Base-by-base conservation (phyloP, 2,329 filamentous ascomycete species). In the Pseudogymnoascus pannorum region DNA sequence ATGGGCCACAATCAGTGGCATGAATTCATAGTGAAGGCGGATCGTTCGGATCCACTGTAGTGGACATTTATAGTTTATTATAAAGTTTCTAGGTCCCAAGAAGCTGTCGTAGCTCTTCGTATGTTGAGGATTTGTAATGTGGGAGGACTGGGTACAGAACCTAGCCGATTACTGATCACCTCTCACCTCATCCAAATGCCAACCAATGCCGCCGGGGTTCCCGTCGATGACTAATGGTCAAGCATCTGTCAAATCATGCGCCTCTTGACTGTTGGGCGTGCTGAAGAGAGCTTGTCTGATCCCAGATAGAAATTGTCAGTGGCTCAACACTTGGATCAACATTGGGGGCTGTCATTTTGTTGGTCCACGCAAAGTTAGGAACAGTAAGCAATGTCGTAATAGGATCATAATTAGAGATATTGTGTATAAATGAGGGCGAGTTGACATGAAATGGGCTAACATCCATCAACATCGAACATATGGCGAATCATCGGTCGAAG, bases 101-200 rank as follows among this genome's bases (percentile, higher is more conserved):
- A 54, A 54, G 26, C 48, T 54, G 26, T 31, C 20, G 48, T 54
- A 54, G 48, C 48, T 54, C 48, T 12, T 31, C 2, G 12, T 7
- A 31, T 26, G 24, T 31, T 54, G 48, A 54, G 48, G 48, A 54
- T 54, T 54, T 54, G 48, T 54, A 54, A 54, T 54, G 48, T 3
- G 9, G 26, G 26, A 54, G 8, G 9, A n/a, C n/a, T 16, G 9
- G 26, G 12, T 12, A 16, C 14, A n/a, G 20, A 31, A 31, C 16
- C 48, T 54, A 18, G 48, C 14, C 48, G 48, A 54, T 54, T 54
- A 54, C 48, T 54, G 48, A 54, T 54, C 48, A 31, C 26, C 9
- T 31, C 26, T 54, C 24, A 29, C 24, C 44, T 51, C n/a, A n/a
- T n/a, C n/a, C n/a, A n/a, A n/a, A n/a, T n/a, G n/a, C n/a, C 42